Percentiles rank a stretch among this genome's conserved stretches.
Conservation (phyloP, 352 stramenopile species). For the Globisporangium cylindrosporum region DNA sequence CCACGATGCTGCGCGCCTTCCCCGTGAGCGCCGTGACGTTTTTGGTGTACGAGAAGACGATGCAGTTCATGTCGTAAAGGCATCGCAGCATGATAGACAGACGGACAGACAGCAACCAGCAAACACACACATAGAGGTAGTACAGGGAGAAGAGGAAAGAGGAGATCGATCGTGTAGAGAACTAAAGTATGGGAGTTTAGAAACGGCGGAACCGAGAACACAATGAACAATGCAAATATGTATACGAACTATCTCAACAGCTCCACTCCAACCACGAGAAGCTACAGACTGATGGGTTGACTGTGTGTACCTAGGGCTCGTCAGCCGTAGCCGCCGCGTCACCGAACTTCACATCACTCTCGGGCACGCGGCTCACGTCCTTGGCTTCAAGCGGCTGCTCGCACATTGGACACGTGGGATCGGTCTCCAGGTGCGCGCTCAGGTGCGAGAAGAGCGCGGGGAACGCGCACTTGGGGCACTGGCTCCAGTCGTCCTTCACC, state of each 20-base stretch:
- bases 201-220: not conserved
- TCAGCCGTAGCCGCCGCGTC: slow-evolving; percentile 15
- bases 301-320: slow-evolving; percentile 4
- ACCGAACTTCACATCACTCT: slow-evolving; percentile 45
- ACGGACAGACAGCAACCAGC: not conserved
- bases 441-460: slow-evolving; percentile 90
- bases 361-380: slow-evolving; percentile 32
- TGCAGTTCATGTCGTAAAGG: slow-evolving; percentile 70
- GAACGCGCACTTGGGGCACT: slow-evolving; percentile 88
- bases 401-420: slow-evolving; percentile 76
- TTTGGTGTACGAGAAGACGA: slow-evolving; percentile 81
- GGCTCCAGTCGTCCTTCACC: slow-evolving; percentile 90
- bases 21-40: slow-evolving; percentile 85
- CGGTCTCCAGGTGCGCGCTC: slow-evolving; percentile 64
- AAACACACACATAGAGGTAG: slow-evolving; percentile 5
- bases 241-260: slow-evolving; percentile 4
- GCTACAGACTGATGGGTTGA: not conserved
- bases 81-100: not conserved
- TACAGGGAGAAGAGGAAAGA: not conserved
- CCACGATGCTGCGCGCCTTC: slow-evolving; percentile 79
- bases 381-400: slow-evolving; percentile 44
- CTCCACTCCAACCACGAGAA: not conserved
- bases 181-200: slow-evolving; percentile 1
- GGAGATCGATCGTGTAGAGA: not conserved
- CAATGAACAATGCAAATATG: slow-evolving; percentile 10